These are phyloP conservation scores for Gleditsia sinensis DNA, from an alignment of 306 rosid genomes.

Conservation along the genomic window DNA sequence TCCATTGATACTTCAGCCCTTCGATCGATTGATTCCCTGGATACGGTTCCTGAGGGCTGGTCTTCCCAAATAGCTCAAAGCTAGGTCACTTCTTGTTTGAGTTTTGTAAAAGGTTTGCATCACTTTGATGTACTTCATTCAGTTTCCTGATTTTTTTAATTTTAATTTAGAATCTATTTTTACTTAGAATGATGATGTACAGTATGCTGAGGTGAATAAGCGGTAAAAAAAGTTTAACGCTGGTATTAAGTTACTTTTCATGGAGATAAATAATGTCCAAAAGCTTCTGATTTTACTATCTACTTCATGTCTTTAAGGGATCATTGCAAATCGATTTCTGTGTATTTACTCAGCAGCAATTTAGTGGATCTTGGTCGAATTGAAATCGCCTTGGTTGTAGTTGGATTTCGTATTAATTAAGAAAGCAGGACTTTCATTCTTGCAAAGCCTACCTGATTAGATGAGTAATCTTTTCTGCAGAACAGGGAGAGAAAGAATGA, in stretches of 20 bases:
- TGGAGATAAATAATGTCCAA: background rate
- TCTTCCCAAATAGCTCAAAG: slow-evolving; percentile 34
- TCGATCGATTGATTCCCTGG: slow-evolving; percentile 45
- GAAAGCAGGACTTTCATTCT: background rate
- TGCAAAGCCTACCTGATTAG: too few relatives aligned
- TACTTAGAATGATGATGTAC: background rate
- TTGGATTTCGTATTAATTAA: background rate
- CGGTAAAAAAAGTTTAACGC: background rate
- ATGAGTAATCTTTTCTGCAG: background rate
- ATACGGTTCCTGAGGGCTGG: slow-evolving; percentile 33
- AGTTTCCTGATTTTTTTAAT: background rate
- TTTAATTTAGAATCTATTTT: slow-evolving; percentile 19
- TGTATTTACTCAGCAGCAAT: background rate
- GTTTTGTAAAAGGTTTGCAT: slow-evolving; percentile 32
- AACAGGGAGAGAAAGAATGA: background rate
- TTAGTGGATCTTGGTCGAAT: background rate
- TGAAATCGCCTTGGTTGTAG: background rate
- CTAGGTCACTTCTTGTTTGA: background rate
- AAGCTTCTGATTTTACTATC: background rate
- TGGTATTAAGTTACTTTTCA: background rate
- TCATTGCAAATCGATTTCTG: background rate
- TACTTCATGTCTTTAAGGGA: background rate
- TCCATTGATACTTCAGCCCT: slow-evolving; percentile 38
- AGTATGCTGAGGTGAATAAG: background rate
- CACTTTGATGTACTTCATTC: slow-evolving; percentile 11